These are phyloP conservation scores for Colletotrichum zoysiae DNA, from an alignment of 2,329 filamentous ascomycete genomes.

Conservation along the genomic window DNA sequence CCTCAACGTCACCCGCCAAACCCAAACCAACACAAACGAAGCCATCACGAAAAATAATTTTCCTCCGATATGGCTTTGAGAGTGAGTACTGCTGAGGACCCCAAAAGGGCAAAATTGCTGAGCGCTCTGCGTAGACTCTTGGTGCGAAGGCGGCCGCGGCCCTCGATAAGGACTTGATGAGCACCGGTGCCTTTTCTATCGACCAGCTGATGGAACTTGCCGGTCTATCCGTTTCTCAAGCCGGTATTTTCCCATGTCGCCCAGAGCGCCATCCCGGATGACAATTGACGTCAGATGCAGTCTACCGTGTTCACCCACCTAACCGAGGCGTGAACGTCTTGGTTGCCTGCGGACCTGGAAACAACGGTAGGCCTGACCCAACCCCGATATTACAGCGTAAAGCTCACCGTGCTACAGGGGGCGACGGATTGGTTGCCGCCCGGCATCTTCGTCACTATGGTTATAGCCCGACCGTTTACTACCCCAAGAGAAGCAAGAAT, in stretches of 20 bases:
- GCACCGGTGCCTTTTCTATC: conserved; percentile 85
- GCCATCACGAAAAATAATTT: neutral
- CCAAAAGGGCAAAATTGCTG: conserved; percentile 8
- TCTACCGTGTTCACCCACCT: conserved; percentile 86
- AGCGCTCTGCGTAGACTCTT: conserved; percentile 74
- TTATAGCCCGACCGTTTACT: conserved; percentile 90
- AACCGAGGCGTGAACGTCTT: conserved; percentile 79
- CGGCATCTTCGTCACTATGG: conserved; percentile 93
- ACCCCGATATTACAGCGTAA: conserved; percentile 1
- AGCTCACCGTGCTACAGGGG: conserved; percentile 66
- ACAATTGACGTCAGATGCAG: conserved; percentile 56
- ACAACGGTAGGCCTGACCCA: conserved; percentile 66
- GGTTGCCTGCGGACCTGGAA: conserved; percentile 89
- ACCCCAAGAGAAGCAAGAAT: conserved; percentile 91
- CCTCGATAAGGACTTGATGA: conserved; percentile 95
- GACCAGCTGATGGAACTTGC: conserved; percentile 98
- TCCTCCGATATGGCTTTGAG: conserved; percentile 41
- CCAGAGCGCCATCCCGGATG: neutral
- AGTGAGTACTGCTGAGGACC: conserved; percentile 43
- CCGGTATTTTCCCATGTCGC: conserved; percentile 64
- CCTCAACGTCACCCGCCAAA: conserved; percentile 17
- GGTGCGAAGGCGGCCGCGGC: conserved; percentile 88
- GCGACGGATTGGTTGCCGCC: conserved; percentile 94
- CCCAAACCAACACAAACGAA: neutral
- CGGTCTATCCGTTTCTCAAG: conserved; percentile 92